Evolutionary conservation across 2,329 filamentous ascomycete genomes (phyloP).

Genomic region (Cladosporium sp.): DNA sequence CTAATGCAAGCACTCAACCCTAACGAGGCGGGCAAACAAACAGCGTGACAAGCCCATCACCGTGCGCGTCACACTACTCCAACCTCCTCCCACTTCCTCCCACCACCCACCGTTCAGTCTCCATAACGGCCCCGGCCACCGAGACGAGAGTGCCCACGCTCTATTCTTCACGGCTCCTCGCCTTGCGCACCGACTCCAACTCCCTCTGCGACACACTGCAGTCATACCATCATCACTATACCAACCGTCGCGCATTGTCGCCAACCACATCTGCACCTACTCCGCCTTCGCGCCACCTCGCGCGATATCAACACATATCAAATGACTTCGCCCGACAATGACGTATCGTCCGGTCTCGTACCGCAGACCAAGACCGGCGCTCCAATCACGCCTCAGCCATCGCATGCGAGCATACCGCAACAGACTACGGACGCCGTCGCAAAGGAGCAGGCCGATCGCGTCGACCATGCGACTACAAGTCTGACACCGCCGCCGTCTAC

Average conservation of each 20-base stretch:
- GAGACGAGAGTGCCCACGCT: not conserved
- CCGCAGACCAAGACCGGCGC: slow-evolving; percentile 13
- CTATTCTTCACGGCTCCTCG: not conserved
- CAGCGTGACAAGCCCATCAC: too few relatives aligned
- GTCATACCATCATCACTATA: not conserved
- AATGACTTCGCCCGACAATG: not conserved
- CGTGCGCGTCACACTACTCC: not conserved
- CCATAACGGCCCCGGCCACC: not conserved
- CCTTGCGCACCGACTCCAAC: not conserved
- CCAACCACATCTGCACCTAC: not conserved
- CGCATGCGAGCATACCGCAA: slow-evolving; percentile 32
- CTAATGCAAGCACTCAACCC: too few relatives aligned
- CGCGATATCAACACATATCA: not conserved
- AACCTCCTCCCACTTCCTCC: not conserved
- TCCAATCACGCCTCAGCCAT: slow-evolving; percentile 27
- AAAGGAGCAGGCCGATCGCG: slow-evolving; percentile 16
- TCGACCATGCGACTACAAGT: slow-evolving; percentile 29
- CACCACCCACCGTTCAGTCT: not conserved
- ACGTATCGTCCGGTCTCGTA: slow-evolving; percentile 14
- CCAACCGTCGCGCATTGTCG: slow-evolving; percentile 10
- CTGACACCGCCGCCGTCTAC: slow-evolving; percentile 62
- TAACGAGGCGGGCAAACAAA: slow-evolving; percentile 12
- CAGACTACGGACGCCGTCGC: slow-evolving; percentile 37
- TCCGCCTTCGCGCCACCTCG: slow-evolving; percentile 1
- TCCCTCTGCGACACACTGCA: not conserved